Base-by-base conservation (phyloP, 768 basidiomycete species). In the Guyanaporus albipodus region DNA sequence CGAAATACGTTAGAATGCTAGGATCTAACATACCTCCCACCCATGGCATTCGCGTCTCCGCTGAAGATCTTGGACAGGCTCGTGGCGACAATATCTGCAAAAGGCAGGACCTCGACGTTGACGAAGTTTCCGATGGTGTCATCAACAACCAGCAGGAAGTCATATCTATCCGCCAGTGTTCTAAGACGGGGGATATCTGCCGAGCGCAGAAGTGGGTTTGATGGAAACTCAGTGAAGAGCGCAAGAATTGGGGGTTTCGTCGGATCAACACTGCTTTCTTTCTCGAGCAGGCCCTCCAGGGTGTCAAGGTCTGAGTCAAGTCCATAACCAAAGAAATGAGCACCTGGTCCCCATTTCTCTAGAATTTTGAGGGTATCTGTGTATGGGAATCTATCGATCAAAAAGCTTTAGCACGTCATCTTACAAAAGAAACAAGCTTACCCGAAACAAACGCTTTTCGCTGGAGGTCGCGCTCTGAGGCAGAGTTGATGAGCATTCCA, bases 381-480 rank as follows among this genome's bases (percentile, higher is more conserved):
- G 64, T 97, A 99, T 0, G 93, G 86, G 67, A 97, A 99, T 14
- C 94, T 96, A 53, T 6, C 19, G 8, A 4, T 19, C 38, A 18
- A 26, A 19, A 5, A 18, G 22, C 4, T 21, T 53, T 27, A 48
- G 34, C 2, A 11, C 22, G 2, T 11, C 14, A n/a, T 5, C 7
- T 22, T 8, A 17, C 4, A 24, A 28, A 17, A 35, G 26, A 9
- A 40, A 10, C 0, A 33, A 9, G 68, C 85, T 52, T 58, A 95
- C 94, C 95, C 95, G 57, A 95, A 97, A 60, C 91, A 95, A 24
- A 94, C 79, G 56, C 90, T 94, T 71, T 94, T 96, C 9, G 81
- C 83, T 9, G 64, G 55, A 32, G 80, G 76, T 24, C 73, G 70
- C 21, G 70, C 63, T 21, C 48, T 67, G 46, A 82, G 69, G 6